A percentile compares a stretch with the other conserved stretches of the same genome.
Conservation (phyloP, 163 green algal species). For the Scenedesmus sp. region DNA sequence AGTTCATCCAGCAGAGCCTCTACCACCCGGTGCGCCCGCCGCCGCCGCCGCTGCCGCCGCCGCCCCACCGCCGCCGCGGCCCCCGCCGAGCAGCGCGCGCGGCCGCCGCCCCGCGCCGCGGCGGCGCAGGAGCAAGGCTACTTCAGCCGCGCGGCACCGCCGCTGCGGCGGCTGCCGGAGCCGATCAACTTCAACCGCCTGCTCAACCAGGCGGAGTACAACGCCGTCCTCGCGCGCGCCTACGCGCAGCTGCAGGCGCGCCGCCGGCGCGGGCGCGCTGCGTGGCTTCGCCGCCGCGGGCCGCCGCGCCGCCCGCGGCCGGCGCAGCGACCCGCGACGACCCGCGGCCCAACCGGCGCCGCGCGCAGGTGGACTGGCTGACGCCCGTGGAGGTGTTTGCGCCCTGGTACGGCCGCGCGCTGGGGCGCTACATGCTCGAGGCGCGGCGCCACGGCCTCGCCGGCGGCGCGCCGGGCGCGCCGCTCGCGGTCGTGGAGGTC, state of each 20-base stretch:
- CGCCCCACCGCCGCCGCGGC: too few species aligned
- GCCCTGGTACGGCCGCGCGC: constrained; percentile 82
- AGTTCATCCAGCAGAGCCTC: constrained; percentile 78
- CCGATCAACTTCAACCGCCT: constrained; percentile 73
- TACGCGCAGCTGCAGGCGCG: constrained; percentile 74
- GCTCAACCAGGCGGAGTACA: constrained; percentile 62
- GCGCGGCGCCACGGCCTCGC: constrained; percentile 10
- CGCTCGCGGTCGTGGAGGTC: constrained; percentile 85
- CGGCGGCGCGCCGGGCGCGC: not conserved
- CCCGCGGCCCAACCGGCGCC: too few species aligned
- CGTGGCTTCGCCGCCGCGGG: too few species aligned
- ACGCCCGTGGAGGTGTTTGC: constrained; percentile 92
- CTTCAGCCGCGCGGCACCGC: constrained; percentile 56
- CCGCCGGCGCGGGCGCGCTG: too few species aligned
- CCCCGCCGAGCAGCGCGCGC: too few species aligned
- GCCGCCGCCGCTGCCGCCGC: not conserved
- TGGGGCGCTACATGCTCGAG: constrained; percentile 74
- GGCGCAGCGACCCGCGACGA: too few species aligned
- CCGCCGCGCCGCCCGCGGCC: too few species aligned
- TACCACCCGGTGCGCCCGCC: constrained; percentile 65
- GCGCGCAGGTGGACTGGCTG: constrained; percentile 65
- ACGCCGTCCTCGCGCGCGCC: constrained; percentile 53
- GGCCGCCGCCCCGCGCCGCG: too few species aligned
- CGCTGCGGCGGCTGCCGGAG: constrained; percentile 61
- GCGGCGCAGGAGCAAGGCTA: constrained; percentile 57